phyloP scores from a whole-genome alignment of 2,329 filamentous ascomycete species.

The Thelonectria rubi region DNA sequence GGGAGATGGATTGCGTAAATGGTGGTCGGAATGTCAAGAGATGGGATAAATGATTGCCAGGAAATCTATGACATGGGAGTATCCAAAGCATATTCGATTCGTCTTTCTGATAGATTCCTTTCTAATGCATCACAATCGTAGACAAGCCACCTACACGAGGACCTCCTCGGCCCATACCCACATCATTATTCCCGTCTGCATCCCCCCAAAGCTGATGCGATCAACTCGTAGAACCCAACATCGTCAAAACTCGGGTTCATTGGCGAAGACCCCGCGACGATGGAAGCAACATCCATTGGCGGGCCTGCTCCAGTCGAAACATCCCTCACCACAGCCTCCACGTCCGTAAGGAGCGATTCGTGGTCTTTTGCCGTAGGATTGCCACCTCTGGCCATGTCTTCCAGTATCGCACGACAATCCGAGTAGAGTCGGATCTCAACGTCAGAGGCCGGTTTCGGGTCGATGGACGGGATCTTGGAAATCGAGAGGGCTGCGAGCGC shows the following conservation, averaged over 20 bases:
- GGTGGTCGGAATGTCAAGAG: too few relatives aligned
- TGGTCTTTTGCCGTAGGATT: slow-evolving; percentile 20
- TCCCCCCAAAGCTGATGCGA: too few relatives aligned
- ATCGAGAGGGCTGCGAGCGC: slow-evolving; percentile 17
- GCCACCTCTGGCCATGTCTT: slow-evolving; percentile 17
- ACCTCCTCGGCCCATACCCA: too few relatives aligned
- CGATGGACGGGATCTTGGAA: slow-evolving; percentile 14
- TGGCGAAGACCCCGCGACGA: background rate
- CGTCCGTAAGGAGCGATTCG: slow-evolving; percentile 16
- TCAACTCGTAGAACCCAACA: too few relatives aligned
- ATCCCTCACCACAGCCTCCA: slow-evolving; percentile 16
- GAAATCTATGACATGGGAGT: too few relatives aligned
- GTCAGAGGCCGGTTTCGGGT: background rate
- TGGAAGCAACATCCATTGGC: background rate
- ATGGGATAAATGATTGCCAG: too few relatives aligned
- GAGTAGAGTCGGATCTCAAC: slow-evolving; percentile 13
- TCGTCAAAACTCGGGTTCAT: too few relatives aligned
- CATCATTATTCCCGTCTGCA: too few relatives aligned
- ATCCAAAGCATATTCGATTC: too few relatives aligned
- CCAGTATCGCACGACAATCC: slow-evolving; percentile 14
- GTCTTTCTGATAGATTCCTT: too few relatives aligned
- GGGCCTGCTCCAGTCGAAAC: background rate
- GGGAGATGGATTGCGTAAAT: background rate
- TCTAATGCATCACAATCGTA: too few relatives aligned
- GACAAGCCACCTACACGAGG: too few relatives aligned